Conservation (phyloP, 1,284 basidiomycete species). For the Apiotrichum montevideense region DNA sequence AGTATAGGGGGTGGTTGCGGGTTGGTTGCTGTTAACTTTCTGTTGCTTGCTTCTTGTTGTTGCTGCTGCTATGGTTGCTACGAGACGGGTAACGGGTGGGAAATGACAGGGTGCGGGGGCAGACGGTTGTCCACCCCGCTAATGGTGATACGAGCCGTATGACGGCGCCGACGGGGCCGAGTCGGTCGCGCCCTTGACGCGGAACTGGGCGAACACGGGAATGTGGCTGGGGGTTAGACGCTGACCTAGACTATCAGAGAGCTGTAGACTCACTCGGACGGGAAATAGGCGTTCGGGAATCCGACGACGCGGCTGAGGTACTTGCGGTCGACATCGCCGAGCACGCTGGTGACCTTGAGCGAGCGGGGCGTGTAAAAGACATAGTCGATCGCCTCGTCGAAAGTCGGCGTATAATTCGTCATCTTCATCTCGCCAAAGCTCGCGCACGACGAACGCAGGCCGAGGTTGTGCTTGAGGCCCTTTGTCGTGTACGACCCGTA, state of each 20-base stretch:
- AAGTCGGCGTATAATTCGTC: conserved; percentile 88
- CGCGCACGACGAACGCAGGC: conserved; percentile 78
- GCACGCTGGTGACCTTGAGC: conserved; percentile 73
- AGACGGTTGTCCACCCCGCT: not conserved
- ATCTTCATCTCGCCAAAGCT: conserved; percentile 63
- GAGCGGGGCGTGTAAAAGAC: conserved; percentile 82
- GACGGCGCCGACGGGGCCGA: conserved; percentile 51
- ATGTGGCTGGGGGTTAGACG: conserved; percentile 42
- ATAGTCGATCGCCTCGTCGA: conserved; percentile 82
- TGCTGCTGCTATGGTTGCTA: not conserved
- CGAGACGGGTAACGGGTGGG: not conserved
- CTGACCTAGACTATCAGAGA: conserved; percentile 13
- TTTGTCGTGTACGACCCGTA: conserved; percentile 93
- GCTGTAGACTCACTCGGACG: conserved; percentile 73
- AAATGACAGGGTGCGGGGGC: too few relatives aligned
- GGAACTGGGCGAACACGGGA: conserved; percentile 47
- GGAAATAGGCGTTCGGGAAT: conserved; percentile 95
- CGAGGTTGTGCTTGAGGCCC: conserved; percentile 72
- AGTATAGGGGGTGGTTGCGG: not conserved
- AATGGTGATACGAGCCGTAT: conserved; percentile 15
- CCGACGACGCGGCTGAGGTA: conserved; percentile 91
- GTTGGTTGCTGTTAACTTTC: not conserved
- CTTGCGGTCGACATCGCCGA: conserved; percentile 77
- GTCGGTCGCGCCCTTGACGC: conserved; percentile 36
- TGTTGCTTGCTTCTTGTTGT: not conserved